A percentile compares a stretch with the other conserved stretches of the same genome.
phyloP scores from a whole-genome alignment of 805 yeast species.

The Priceomyces carsonii region DNA sequence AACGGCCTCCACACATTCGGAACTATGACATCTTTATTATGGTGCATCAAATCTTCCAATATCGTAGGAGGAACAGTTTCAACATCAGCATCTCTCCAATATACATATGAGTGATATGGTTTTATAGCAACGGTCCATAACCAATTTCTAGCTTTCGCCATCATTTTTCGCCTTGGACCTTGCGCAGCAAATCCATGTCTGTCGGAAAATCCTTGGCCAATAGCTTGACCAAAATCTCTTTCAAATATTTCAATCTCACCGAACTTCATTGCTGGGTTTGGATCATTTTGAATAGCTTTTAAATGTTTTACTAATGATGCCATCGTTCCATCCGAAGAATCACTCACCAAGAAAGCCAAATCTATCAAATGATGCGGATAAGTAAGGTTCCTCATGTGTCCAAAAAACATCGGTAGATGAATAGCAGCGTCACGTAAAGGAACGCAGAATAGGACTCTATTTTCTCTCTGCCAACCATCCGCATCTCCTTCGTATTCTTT shows the following conservation, averaged over 20 bases:
- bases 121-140: slow-evolving; percentile 78
- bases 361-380: slow-evolving; percentile 89
- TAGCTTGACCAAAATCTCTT: slow-evolving; percentile 89
- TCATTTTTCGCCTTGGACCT: slow-evolving; percentile 89
- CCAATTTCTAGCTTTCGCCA: slow-evolving; percentile 98
- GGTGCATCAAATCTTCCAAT: slow-evolving; percentile 90
- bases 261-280: slow-evolving; percentile 62
- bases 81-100: slow-evolving; percentile 98
- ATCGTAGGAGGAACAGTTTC: slow-evolving; percentile 84
- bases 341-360: slow-evolving; percentile 81
- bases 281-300: slow-evolving; percentile 62
- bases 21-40: slow-evolving; percentile 86
- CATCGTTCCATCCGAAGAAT: slow-evolving; percentile 87
- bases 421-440: slow-evolving; percentile 92
- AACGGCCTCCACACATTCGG: slow-evolving; percentile 93
- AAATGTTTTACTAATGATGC: slow-evolving; percentile 60
- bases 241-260: slow-evolving; percentile 87
- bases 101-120: slow-evolving; percentile 94
- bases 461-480: slow-evolving; percentile 78
- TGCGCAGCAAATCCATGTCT: slow-evolving; percentile 96
- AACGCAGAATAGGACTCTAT: slow-evolving; percentile 80
- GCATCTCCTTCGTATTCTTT: slow-evolving; percentile 61
- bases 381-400: slow-evolving; percentile 74
- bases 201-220: slow-evolving; percentile 91
- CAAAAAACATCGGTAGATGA: slow-evolving; percentile 86